phyloP scores from a whole-genome alignment of 495 filamentous ascomycete genomes.

The Astrothelium subdiscretum region DNA sequence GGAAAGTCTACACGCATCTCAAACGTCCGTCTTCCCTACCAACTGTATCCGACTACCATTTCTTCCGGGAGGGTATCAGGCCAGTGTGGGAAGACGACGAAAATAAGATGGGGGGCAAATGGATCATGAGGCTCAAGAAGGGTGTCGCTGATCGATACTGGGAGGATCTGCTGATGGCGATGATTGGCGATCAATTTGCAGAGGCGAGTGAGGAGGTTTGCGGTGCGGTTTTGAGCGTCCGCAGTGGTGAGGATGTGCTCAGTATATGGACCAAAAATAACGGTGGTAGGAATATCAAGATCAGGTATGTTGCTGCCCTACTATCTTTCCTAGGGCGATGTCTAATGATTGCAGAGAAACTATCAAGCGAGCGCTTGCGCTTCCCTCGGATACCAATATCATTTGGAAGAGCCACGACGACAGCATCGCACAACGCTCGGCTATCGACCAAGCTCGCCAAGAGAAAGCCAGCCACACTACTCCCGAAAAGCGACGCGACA shows the following conservation, averaged over 20 bases:
- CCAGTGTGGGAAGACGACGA: slow-evolving; percentile 98
- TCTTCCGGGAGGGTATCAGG: slow-evolving; percentile 93
- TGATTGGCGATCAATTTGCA: slow-evolving; percentile 89
- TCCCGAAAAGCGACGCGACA: slow-evolving; percentile 25
- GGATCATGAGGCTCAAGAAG: slow-evolving; percentile 92
- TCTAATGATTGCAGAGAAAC: slow-evolving; percentile 53
- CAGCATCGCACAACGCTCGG: slow-evolving; percentile 28
- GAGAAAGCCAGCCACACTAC: slow-evolving; percentile 21
- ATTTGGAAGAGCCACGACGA: slow-evolving; percentile 86
- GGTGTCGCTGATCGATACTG: slow-evolving; percentile 94
- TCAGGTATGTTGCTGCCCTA: slow-evolving; percentile 52
- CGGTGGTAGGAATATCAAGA: slow-evolving; percentile 89
- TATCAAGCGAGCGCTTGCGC: slow-evolving; percentile 74
- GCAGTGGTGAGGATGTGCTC: slow-evolving; percentile 91
- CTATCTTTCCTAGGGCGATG: neutral
- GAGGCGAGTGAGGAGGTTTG: slow-evolving; percentile 93
- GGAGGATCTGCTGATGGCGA: slow-evolving; percentile 86
- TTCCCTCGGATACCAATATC: slow-evolving; percentile 80
- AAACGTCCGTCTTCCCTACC: slow-evolving; percentile 81
- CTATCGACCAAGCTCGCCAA: slow-evolving; percentile 29
- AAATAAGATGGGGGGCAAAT: slow-evolving; percentile 93
- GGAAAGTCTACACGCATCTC: slow-evolving; percentile 80
- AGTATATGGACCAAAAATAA: slow-evolving; percentile 94
- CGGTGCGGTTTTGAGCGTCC: slow-evolving; percentile 83
- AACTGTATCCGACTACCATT: slow-evolving; percentile 91